Base-by-base conservation (phyloP, 2,329 filamentous ascomycete genomes). In the Cyphellophora attinorum region DNA sequence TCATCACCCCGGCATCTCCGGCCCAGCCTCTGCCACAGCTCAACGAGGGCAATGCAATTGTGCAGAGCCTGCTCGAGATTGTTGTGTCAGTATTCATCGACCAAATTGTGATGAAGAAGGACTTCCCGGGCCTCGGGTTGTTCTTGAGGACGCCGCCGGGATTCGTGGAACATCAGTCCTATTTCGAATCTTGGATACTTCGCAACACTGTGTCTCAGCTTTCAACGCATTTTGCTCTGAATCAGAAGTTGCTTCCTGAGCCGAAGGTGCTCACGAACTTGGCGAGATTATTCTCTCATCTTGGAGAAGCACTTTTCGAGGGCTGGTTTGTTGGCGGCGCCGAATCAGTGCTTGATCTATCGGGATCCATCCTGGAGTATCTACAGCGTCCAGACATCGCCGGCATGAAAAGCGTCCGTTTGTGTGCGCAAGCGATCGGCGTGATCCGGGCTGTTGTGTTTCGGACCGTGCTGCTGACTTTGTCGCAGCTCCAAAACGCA, bases 281-380 rank as follows among this genome's bases (percentile, higher is more conserved):
- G 51, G 79, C 82, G 1, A 76, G 86, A 10, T 81, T 95, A 43
- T 76, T 79, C 19, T 65, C 74, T 3, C 85, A 96, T 52, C 73
- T 96, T 54, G 76, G 81, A 1, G 91, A 98, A 55, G 84, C 85
- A 5, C 80, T 94, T 10, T 95, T 91, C 46, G 91, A 96, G 58
- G 91, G 91, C 11, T 95, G 88, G 85, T 96, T 96, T 52, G 74
- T 95, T 43, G 81, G 91, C 45, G 89, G 89, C 1, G 84, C 84
- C 1, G 82, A 86, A 48, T 70, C 76, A 3, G 72, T 91, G 47
- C 70, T 96, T 19, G 88, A 96, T 50, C 93, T 95, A 49, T 74
- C 80, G 3, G 91, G 89, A 2, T 78, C 80, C 34, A 61, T 95
- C 5, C 60, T 98, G 5, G 91, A 98, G 54, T 89, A 93, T 50